Conservation (phyloP, 2,329 filamentous ascomycete genomes). For the Fusarium sp. region DNA sequence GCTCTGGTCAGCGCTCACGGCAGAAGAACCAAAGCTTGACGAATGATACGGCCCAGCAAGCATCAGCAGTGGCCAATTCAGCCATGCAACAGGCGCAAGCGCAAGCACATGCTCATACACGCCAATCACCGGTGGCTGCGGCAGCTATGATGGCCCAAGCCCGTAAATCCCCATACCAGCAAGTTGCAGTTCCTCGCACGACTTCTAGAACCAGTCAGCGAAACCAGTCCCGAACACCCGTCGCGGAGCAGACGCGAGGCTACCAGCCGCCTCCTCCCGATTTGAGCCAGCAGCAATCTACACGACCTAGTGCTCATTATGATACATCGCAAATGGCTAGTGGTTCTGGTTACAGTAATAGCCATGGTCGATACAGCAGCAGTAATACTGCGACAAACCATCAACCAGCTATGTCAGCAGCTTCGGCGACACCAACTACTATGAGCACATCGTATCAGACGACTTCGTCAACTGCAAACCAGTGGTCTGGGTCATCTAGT, state of each 20-base stretch:
- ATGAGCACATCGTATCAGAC: constrained; percentile 39
- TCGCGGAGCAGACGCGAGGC: constrained; percentile 38
- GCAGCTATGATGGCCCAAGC: constrained; percentile 51
- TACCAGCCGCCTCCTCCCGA: constrained; percentile 38
- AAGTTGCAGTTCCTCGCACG: constrained; percentile 44
- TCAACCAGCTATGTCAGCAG: constrained; percentile 35
- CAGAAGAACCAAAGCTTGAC: constrained; percentile 22
- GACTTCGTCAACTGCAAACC: constrained; percentile 42
- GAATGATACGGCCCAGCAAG: constrained; percentile 23
- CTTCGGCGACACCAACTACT: constrained; percentile 33
- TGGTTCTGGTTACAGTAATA: constrained; percentile 35
- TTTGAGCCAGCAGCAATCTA: constrained; percentile 26
- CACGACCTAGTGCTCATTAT: constrained; percentile 22
- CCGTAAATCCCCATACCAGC: constrained; percentile 52
- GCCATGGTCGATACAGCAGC: constrained; percentile 39
- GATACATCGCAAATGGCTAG: constrained; percentile 22
- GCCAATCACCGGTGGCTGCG: constrained; percentile 47
- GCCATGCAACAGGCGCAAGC: constrained; percentile 42
- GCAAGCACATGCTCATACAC: constrained; percentile 43
- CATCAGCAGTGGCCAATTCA: constrained; percentile 24
- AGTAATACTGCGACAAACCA: constrained; percentile 15
- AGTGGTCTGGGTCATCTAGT: constrained; percentile 43
- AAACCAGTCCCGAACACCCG: constrained; percentile 50
- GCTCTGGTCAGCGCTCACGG: constrained; percentile 10
- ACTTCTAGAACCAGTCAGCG: constrained; percentile 55